Conservation (phyloP, 164 flowering plant species). For the Magnolia officinalis region DNA sequence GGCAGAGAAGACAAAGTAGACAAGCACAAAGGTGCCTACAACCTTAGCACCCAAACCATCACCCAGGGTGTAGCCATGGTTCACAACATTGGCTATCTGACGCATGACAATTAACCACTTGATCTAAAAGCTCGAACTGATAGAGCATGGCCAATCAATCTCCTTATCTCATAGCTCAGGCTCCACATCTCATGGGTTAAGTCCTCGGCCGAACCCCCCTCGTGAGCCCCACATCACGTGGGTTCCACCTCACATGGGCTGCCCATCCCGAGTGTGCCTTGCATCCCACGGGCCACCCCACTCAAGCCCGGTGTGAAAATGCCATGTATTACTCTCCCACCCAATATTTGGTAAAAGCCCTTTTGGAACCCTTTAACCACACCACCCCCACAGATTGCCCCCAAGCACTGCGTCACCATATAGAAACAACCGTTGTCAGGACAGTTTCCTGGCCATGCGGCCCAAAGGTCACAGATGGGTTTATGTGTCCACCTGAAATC, state of each 20-base stretch:
- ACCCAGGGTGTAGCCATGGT: slow-evolving; percentile 67
- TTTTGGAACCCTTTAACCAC: slow-evolving; percentile 62
- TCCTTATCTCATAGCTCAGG: too few species aligned
- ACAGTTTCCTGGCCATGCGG: slow-evolving; percentile 68
- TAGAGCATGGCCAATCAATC: too few species aligned
- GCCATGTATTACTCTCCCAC: slow-evolving; percentile 46
- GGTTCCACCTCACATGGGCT: too few species aligned
- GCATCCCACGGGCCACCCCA: too few species aligned
- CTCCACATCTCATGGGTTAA: too few species aligned
- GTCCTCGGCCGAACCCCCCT: too few species aligned
- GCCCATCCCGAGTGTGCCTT: too few species aligned
- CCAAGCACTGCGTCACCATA: slow-evolving; percentile 76
- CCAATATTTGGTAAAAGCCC: slow-evolving; percentile 11
- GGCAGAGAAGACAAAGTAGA: slow-evolving; percentile 81
- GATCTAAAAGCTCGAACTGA: too few species aligned
- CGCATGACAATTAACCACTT: too few species aligned
- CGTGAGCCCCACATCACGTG: too few species aligned
- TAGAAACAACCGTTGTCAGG: slow-evolving; percentile 66
- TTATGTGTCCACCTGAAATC: slow-evolving; percentile 64
- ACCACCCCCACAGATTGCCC: slow-evolving; percentile 76
- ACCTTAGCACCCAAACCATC: slow-evolving; percentile 79
- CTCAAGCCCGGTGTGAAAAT: too few species aligned
- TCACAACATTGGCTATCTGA: slow-evolving; percentile 29
- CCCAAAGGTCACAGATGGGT: slow-evolving; percentile 82
- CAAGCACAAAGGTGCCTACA: slow-evolving; percentile 72